These are phyloP conservation scores for Penicillium alfredii DNA, from an alignment of 495 filamentous ascomycete species.

Conservation along the genomic window DNA sequence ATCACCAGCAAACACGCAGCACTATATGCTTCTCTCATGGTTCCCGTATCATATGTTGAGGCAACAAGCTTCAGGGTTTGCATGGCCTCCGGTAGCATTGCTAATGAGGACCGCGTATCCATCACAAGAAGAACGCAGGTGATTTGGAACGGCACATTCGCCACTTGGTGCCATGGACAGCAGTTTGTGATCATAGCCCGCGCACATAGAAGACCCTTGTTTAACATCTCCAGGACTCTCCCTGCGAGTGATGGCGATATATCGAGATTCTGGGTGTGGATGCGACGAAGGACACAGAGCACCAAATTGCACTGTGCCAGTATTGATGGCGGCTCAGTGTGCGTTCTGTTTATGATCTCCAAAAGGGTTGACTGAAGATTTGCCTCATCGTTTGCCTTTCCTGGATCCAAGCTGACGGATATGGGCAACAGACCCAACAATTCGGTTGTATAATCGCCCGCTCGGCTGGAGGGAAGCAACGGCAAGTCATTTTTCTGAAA, in stretches of 20 bases:
- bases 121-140: constrained; percentile 46
- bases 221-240: constrained; percentile 20
- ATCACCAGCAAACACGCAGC: constrained; percentile 38
- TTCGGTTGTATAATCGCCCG: constrained; percentile 32
- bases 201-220: constrained; percentile 26
- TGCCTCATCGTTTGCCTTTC: constrained; percentile 18
- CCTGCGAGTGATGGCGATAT: constrained; percentile 22
- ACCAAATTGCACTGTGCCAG: constrained; percentile 44
- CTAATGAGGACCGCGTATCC: constrained; percentile 38
- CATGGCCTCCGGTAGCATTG: constrained; percentile 42
- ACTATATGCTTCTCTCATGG: constrained; percentile 43
- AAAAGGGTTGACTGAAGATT: constrained; percentile 25
- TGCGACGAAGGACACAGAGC: constrained; percentile 42
- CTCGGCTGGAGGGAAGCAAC: constrained; percentile 8
- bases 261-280: constrained; percentile 35
- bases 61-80: constrained; percentile 37
- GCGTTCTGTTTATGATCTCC: constrained; percentile 19
- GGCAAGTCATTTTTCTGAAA: constrained; percentile 27
- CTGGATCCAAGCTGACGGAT: constrained; percentile 32
- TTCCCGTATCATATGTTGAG: constrained; percentile 35
- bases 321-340: constrained; percentile 32
- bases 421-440: constrained; percentile 33
- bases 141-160: constrained; percentile 48
- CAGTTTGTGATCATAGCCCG: constrained; percentile 25
- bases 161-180: constrained; percentile 48